A percentile compares a stretch with the other conserved stretches of the same genome.
Conservation (phyloP, 169 alveolate species). For the Cryptosporidium felis region DNA sequence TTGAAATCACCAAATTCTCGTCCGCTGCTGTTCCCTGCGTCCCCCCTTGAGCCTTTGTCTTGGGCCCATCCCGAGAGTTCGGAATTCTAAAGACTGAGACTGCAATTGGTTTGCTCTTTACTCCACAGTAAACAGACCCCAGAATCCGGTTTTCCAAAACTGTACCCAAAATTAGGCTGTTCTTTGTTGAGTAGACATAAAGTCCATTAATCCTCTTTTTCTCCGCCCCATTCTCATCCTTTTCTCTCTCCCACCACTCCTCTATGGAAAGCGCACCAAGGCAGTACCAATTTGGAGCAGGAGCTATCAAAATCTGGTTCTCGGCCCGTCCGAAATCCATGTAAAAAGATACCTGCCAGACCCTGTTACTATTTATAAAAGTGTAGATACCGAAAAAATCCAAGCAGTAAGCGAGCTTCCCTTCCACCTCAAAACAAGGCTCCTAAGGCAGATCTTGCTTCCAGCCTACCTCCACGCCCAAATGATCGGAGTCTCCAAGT, state of each 20-base stretch:
- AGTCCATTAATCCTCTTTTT: not conserved
- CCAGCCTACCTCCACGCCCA: no score
- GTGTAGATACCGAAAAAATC: not conserved
- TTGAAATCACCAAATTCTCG: not conserved
- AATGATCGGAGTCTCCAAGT: no score
- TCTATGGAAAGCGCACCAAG: constrained; percentile 11
- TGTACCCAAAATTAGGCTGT: constrained; percentile 26
- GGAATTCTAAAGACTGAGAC: not conserved
- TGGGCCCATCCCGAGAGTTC: not conserved
- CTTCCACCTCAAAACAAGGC: not conserved
- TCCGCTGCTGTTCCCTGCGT: not conserved
- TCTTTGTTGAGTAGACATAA: constrained; percentile 30
- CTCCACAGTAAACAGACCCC: constrained; percentile 53
- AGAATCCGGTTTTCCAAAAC: constrained; percentile 8
- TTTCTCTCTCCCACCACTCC: no score
- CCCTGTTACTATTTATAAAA: not conserved
- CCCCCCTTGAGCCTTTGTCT: not conserved
- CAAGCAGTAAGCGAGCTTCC: not conserved
- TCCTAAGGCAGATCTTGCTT: no score
- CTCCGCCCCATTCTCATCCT: no score
- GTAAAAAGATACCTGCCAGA: no score
- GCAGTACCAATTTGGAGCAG: constrained; percentile 60
- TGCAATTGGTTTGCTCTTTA: constrained; percentile 32
- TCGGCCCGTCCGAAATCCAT: no score
- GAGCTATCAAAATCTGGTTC: constrained; percentile 33